Percentiles rank a stretch among this genome's conserved stretches.
These are phyloP conservation scores for Corallochytrium limacisporum DNA, from an alignment of 78 protist species.

Conservation along the genomic window DNA sequence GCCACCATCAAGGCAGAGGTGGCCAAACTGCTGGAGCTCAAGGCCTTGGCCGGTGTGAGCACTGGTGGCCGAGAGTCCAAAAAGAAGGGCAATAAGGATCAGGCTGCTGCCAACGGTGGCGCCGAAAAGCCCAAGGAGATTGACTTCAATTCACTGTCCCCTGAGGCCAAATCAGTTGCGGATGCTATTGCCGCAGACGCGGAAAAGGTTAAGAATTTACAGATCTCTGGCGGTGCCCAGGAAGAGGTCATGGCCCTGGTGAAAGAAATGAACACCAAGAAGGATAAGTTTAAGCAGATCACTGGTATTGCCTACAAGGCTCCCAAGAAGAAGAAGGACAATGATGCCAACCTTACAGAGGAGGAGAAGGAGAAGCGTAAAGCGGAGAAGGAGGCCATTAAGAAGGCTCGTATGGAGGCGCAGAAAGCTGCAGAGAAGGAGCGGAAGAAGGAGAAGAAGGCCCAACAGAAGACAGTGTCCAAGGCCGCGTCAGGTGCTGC, in stretches of 20 bases:
- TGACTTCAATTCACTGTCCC: background rate
- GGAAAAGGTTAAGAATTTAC: background rate
- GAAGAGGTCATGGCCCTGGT: no score
- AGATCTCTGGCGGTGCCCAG: background rate
- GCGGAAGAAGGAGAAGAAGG: background rate
- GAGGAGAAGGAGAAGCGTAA: background rate
- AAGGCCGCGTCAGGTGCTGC: background rate
- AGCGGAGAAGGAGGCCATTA: background rate
- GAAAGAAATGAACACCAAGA: no score
- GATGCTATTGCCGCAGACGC: background rate
- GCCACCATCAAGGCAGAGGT: background rate
- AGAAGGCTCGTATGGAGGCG: background rate
- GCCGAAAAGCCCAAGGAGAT: no score
- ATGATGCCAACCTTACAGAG: background rate
- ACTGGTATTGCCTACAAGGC: background rate
- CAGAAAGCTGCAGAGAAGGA: background rate
- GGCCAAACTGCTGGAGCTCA: background rate
- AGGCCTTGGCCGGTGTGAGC: no score
- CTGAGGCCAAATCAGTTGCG: background rate
- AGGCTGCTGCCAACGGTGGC: no score
- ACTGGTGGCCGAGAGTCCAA: background rate
- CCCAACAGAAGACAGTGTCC: background rate
- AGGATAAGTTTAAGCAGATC: no score
- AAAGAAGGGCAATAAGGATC: no score
- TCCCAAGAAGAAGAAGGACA: background rate